Conservation (phyloP, 768 basidiomycete genomes). For the Suillus cothurnatus region DNA sequence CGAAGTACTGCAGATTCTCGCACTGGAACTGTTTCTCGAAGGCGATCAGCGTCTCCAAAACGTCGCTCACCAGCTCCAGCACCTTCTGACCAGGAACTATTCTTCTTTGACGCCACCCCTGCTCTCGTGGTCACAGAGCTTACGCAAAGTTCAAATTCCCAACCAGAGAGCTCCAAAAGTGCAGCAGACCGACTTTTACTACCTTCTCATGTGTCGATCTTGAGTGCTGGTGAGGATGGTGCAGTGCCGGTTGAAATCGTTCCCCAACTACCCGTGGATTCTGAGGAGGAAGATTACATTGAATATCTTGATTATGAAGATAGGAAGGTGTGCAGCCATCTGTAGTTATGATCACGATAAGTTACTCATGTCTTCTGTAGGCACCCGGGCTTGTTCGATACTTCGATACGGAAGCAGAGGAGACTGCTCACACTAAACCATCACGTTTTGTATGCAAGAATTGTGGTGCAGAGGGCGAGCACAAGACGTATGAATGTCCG, state of each 20-base stretch:
- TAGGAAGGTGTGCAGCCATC: slow-evolving; percentile 46
- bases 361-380: slow-evolving; percentile 32
- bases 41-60: slow-evolving; percentile 43
- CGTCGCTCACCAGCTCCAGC: slow-evolving; percentile 21
- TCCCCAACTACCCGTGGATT: slow-evolving; percentile 40
- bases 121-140: slow-evolving; percentile 30
- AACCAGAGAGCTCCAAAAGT: slow-evolving; percentile 20
- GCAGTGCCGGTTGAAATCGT: slow-evolving; percentile 49
- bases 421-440: slow-evolving; percentile 40
- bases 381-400: slow-evolving; percentile 58
- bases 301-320: slow-evolving; percentile 79
- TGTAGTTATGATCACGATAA: neutral
- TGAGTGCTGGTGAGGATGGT: slow-evolving; percentile 33
- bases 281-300: slow-evolving; percentile 67
- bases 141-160: slow-evolving; percentile 14
- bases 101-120: slow-evolving; percentile 54
- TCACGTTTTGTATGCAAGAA: slow-evolving; percentile 68
- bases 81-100: slow-evolving; percentile 33
- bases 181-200: slow-evolving; percentile 45
- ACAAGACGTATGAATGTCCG: slow-evolving; percentile 69
- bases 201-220: slow-evolving; percentile 70
- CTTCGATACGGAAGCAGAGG: slow-evolving; percentile 53
- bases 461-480: slow-evolving; percentile 75
- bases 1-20: slow-evolving; percentile 10
- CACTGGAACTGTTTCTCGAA: slow-evolving; percentile 25